Conservation (phyloP, 257 asterid species). For the Gentiana dahurica region DNA sequence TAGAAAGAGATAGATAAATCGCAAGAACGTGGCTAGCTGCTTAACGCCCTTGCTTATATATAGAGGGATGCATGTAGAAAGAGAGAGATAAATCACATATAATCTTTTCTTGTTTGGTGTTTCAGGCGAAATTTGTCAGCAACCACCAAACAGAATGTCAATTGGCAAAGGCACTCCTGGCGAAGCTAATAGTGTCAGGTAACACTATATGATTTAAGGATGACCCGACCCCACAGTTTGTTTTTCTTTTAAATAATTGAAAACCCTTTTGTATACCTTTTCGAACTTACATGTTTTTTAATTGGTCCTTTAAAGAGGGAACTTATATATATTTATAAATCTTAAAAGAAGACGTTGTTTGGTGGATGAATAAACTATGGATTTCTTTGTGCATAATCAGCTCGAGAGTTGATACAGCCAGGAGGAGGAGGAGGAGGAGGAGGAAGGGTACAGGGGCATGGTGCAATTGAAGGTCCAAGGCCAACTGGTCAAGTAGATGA, state of each 20-base stretch:
- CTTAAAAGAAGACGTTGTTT: too few species aligned
- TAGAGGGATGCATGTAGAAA: too few species aligned
- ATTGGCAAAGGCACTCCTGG: constrained; percentile 38
- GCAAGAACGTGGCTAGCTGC: too few species aligned
- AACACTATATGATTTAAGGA: background rate
- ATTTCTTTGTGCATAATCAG: constrained; percentile 12
- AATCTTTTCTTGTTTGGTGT: constrained; percentile 2
- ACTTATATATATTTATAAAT: background rate
- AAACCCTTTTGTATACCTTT: background rate
- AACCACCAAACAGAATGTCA: constrained; percentile 55
- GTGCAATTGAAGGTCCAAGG: constrained; percentile 37
- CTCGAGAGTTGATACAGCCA: constrained; percentile 37
- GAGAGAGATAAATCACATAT: background rate
- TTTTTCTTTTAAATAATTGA: background rate
- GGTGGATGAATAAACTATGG: background rate
- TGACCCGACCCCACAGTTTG: constrained; percentile 2
- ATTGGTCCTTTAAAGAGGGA: background rate
- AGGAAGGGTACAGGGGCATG: background rate
- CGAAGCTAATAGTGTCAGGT: constrained; percentile 51
- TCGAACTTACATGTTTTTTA: background rate
- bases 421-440: constrained; percentile 19
- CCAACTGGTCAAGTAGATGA: constrained; percentile 14
- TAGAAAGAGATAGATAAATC: too few species aligned
- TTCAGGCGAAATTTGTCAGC: constrained; percentile 63
- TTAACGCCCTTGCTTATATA: too few species aligned